These are phyloP conservation scores for Pseudogymnoascus sp. DNA, from an alignment of 2,329 filamentous ascomycete species.

Conservation along the genomic window DNA sequence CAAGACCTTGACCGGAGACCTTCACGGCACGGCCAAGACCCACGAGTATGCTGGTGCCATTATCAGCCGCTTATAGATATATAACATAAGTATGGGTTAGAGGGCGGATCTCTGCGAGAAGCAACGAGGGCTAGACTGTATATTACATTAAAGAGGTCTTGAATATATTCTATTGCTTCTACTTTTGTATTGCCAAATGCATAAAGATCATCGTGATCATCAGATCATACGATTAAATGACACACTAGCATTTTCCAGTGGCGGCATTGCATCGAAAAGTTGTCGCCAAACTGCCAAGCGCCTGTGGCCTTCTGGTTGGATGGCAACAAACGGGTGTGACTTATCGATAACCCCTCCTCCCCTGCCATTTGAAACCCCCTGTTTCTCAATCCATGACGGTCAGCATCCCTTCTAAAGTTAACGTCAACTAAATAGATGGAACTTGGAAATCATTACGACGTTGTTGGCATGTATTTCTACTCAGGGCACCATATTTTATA, in stretches of 20 bases:
- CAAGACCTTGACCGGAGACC: slow-evolving; percentile 90
- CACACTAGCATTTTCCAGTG: not conserved
- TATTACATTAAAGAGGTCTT: slow-evolving; percentile 21
- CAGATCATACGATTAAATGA: not conserved
- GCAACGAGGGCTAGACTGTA: slow-evolving; percentile 19
- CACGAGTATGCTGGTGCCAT: slow-evolving; percentile 89
- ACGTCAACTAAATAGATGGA: not conserved
- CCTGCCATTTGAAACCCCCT: not conserved
- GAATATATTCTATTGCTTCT: slow-evolving; percentile 6
- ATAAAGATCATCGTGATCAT: not conserved
- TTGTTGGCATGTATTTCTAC: not conserved
- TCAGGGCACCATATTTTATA: not conserved
- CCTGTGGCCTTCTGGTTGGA: not conserved
- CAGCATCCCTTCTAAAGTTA: not conserved
- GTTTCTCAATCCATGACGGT: not conserved
- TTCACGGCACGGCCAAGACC: slow-evolving; percentile 94
- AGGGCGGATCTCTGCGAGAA: not conserved
- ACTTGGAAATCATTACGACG: not conserved
- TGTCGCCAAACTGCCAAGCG: not conserved
- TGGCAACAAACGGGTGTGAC: not conserved
- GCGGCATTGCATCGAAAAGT: not conserved
- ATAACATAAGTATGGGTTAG: slow-evolving; percentile 18
- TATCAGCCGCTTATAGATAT: slow-evolving; percentile 46
- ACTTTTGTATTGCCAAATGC: not conserved
- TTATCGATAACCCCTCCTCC: not conserved